Evolutionary conservation across 306 rosid genomes (phyloP), one percentile per base, ranked within the genome.

Genomic region (Cucurbita argyrosperma): DNA sequence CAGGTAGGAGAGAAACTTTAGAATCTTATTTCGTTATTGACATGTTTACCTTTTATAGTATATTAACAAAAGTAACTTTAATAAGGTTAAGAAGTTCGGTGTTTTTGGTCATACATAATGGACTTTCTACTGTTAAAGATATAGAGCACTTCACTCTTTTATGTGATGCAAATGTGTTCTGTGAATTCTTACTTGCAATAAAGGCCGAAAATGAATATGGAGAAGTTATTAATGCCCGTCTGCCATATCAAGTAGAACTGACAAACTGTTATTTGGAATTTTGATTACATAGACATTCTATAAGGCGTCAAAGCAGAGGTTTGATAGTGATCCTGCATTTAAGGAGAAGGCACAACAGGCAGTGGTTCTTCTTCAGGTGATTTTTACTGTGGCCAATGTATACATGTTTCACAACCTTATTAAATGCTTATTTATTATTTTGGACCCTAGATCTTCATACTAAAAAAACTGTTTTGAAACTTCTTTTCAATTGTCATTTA

Each of bases 291-390:
- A 91, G 99, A 79, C 84, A 77, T 88, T 95, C 81, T 95, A 91
- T 78, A 95, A 91, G 88, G 92, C 89, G 46, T 89, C 99, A 61
- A 91, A 91, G 80, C 76, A 71, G 87, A 95, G 85, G 76, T 95
- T 91, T 56, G 97, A 91, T 74, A 82, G 78, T 57, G 99, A 95
- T 83, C 83, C 90, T 49, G 89, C 81, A 78, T 95, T 95, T 59
- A 91, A 95, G 86, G 87, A 78, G 82, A 89, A 83, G 79, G 97
- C 99, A 74, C 96, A 95, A 52, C 87, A 81, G 81, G 91, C 97
- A 49, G 97, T 95, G 66, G 87, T 95, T 81, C 88, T 53, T 66
- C 97, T 95, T 54, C 97, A 91, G 96, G 99, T 89, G 78, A 83
- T 75, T 71, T 70, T 70, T 30, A 30, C 35, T 30, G 35, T 30